phyloP scores from a whole-genome alignment of 306 rosid species.

The Malus orientalis region DNA sequence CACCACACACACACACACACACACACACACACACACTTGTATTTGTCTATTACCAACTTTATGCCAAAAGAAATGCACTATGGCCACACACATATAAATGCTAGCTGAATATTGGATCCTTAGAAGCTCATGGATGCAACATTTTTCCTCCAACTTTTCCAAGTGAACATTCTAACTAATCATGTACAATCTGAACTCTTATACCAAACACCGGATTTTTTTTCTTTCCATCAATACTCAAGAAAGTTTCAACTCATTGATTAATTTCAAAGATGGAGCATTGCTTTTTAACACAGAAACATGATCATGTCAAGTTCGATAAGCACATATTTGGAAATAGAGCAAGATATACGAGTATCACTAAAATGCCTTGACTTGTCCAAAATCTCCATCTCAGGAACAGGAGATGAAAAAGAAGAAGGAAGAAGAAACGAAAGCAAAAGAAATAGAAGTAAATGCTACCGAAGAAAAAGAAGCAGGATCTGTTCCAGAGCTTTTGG shows the following conservation, averaged over 20 bases:
- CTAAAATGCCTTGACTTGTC: not conserved
- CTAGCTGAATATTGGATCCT: not conserved
- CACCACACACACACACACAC: not conserved
- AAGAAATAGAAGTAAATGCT: conserved; percentile 49
- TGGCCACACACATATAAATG: not conserved
- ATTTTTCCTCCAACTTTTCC: not conserved
- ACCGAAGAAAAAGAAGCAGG: conserved; percentile 33
- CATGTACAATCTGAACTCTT: not conserved
- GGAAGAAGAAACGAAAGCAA: conserved; percentile 54
- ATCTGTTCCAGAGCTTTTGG: conserved; percentile 35
- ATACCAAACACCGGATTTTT: not conserved
- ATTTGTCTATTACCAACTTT: not conserved
- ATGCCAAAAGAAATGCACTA: not conserved
- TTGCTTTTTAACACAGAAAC: not conserved
- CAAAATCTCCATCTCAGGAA: conserved; percentile 41
- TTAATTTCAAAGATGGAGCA: not conserved
- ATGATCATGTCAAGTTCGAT: not conserved
- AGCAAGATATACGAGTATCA: not conserved
- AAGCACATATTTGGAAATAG: not conserved
- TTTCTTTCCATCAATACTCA: not conserved
- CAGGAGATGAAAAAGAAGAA: conserved; percentile 57
- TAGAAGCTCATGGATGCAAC: not conserved
- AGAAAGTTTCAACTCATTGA: not conserved
- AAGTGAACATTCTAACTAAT: not conserved
- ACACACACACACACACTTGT: too few relatives aligned